Base-by-base conservation (phyloP, 805 yeast genomes). In the Yarrowia alimentaria region DNA sequence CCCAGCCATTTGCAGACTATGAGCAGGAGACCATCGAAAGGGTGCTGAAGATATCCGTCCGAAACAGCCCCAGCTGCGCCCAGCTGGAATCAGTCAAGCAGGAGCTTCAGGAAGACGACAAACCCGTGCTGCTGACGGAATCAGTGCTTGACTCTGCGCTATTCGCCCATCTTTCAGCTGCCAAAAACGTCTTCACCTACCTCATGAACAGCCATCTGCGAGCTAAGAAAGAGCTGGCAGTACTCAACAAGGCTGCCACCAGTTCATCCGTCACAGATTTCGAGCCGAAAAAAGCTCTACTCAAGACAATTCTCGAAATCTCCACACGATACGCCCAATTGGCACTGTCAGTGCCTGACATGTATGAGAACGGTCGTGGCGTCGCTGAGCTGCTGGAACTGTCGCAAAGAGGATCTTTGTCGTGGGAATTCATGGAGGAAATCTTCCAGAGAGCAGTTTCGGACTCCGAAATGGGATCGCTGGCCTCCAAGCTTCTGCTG, bases 401-500 rank as follows among this genome's bases (percentile, higher is more conserved):
- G 33, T 40, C 47, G 3, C 47, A 40, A 13, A 26, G 28, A 11
- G 47, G 47, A 20, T 40, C 47, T 1, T 21, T 40, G 9, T 40
- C 35, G 21, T 29, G 20, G 55, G 33, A 32, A 18, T 47, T 33
- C n/a, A 25, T 47, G 19, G 34, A 47, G 12, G 42, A 34, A 6
- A 34, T 47, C 16, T 33, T 47, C n/a, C 2, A 18, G 7, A 6
- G 18, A 9, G 51, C 51, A 14, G 24, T 20, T 4, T 19, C 19
- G 5, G 51, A 47, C 14, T 42, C 33, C 12, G 40, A 32, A 4
- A 26, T 47, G 33, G 31, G 32, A 4, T 25, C 40, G 13, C 20
- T 32, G 14, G 51, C 33, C 6, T 42, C 26, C 9, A 25, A 25
- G 14, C 17, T 47, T 10, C 18, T 47, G n/a, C 32, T 24, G 26